Evolutionary conservation across 805 yeast genomes (phyloP), one percentile per base, ranked within the genome.

Genomic region (Lachancea mirantina): DNA sequence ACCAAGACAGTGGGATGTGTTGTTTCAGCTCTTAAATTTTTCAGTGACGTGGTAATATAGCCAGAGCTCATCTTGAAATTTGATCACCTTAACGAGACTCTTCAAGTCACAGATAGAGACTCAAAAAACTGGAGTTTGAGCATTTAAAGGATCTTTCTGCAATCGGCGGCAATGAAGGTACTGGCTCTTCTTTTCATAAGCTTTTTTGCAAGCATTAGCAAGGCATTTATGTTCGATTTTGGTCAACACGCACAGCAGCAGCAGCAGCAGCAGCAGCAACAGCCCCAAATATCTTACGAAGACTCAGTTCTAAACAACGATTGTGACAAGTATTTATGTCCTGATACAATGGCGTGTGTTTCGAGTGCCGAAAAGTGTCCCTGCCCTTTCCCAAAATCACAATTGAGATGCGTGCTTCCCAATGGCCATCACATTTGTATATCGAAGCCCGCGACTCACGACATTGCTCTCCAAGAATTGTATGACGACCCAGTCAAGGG

Each of bases 321-420:
- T 3, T 92, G 98, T 51, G 57, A 60, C 7, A 62, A 64, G 5
- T 89, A 78, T 53, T 58, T 89, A 21, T 92, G 98, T 52, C 84
- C 84, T 3, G 94, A 78, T 45, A 84, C 96, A 0, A 64, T 77
- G 24, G 66, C 66, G 7, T 92, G 98, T 62, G 98, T 84, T 0
- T 66, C 68, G 2, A 47, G 58, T 1, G 74, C 84, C 0, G 45
- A 67, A 6, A 82, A 78, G 32, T 92, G 98, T 55, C 95, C 96
- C 2, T 92, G 98, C 55, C 85, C 84, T 2, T 89, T 75, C 51
- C 92, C 95, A 1, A 74, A 76, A 38, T 78, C 94, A 1, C 95
- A 89, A 53, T 49, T 83, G 40, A 81, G 84, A 49, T 92, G 98
- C 57, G 52, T 70, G 2, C 62, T 84, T 24, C 94, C 96, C 0